Evolutionary conservation across 2,329 filamentous ascomycete species (phyloP), one percentile per base, ranked within the genome.

Genomic region (Podosphaera xanthii): DNA sequence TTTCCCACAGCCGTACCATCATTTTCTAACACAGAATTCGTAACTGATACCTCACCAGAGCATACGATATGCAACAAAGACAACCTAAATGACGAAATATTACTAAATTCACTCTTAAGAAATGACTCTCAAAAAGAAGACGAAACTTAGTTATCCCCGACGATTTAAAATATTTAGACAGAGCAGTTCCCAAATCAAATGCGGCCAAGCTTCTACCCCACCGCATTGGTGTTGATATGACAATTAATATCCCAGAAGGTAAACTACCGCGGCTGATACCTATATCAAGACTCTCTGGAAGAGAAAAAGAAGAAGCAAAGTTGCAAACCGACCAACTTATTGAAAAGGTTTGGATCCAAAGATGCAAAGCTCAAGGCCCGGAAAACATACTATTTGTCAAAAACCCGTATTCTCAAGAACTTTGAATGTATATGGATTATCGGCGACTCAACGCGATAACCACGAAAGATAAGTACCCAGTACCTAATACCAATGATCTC

Each of bases 391-490:
- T 54, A 14, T 54, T 54, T 14, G 52, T 36, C n/a, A 14, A 54
- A 36, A 54, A 54, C 36, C 52, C 52, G 35, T 34, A 36, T 31
- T 54, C 52, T 7, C n/a, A 54, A 54, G 52, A 54, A 54, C 34
- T 54, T 6, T 12, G 52, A 54, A 54, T 54, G 52, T 54, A 31
- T 38, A 54, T 54, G 31, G 52, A 54, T 34, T 56, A 2, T 30
- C 38, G 22, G 22, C 22, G 22, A 22, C 22, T 22, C 22, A 22
- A 22, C 22, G 22, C 22, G 22, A 22, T 22, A 14, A 54, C 52
- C 12, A 54, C 14, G 31, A 54, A 54, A 38, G 52, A 54, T 31
- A 54, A 54, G 33, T 61, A 61, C 30, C 57, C 52, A 10, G 14
- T 55, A 6, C 60, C 57, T 8, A n/a, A 57, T 12, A 48, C 50